Base-by-base conservation (phyloP, 2,329 filamentous ascomycete genomes). In the Sclerotinia trifoliorum region DNA sequence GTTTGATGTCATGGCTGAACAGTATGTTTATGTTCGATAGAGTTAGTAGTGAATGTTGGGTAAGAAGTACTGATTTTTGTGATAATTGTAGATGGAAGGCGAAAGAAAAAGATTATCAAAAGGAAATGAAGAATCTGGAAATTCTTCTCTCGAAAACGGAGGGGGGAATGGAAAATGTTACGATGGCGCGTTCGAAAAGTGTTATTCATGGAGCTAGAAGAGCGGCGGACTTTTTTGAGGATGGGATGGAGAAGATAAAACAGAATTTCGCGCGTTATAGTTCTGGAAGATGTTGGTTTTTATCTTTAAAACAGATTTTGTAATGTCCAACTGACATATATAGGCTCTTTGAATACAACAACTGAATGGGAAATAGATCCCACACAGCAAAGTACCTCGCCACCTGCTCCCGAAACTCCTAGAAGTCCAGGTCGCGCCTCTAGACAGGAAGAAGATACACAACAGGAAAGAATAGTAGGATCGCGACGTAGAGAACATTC, bases 41-140 rank as follows among this genome's bases (percentile, higher is more conserved):
- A 19, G 29, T 1, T 0, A 11, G 29, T 2, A n/a, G n/a, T 1
- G 7, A n/a, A n/a, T 51, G 5, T n/a, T n/a, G 24, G 3, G 35
- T 54, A 7, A 17, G 15, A 46, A n/a, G 35, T 56, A 21, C 24
- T 52, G 48, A 35, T 61, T 7, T 17, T 35, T 5, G 39, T 7
- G 13, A 35, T 5, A 7, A 54, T 13, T 35, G 0, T n/a, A 67
- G 65, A 29, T 77, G 75, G 76, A 70, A 76, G 32, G 48, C 42
- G 4, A 76, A 75, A 56, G 75, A 78, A 64, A 64, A 62, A 19
- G 72, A 75, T 54, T 77, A 77, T 62, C 74, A 76, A 49, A 57
- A 61, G 4, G 76, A 78, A 51, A 57, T 77, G 17, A 77, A 76
- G 70, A 75, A 73, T 49, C 51, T 77, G 39, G 76, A 77, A 67